Conservation (phyloP, 2,329 filamentous ascomycete genomes). For the Cercospora sp. region DNA sequence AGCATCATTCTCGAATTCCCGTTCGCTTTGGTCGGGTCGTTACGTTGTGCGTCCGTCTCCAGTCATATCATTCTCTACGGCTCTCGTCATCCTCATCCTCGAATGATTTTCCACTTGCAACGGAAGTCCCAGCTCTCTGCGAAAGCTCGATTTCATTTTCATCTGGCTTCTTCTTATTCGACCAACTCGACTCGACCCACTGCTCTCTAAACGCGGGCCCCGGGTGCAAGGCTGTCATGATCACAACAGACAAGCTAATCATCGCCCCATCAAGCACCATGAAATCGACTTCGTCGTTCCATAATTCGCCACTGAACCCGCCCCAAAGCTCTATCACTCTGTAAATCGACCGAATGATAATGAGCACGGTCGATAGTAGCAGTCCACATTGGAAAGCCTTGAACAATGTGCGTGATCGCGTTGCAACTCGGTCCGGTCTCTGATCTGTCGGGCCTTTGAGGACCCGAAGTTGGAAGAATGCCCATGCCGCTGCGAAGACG, state of each 20-base stretch:
- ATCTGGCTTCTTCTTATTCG: background rate
- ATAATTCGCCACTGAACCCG: slow-evolving; percentile 62
- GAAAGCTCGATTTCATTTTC: background rate
- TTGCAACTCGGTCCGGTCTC: slow-evolving; percentile 26
- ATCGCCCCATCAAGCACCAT: slow-evolving; percentile 57
- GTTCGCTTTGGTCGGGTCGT: background rate
- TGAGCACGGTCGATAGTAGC: slow-evolving; percentile 55
- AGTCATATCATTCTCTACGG: background rate
- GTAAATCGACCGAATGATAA: slow-evolving; percentile 66
- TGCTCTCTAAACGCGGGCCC: slow-evolving; percentile 37
- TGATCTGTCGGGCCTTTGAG: slow-evolving; percentile 21
- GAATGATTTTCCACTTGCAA: background rate
- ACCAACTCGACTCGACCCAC: slow-evolving; percentile 34
- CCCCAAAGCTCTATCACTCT: slow-evolving; percentile 65
- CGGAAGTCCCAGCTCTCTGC: background rate
- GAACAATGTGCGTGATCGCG: slow-evolving; percentile 51
- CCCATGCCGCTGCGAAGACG: slow-evolving; percentile 46
- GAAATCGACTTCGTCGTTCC: slow-evolving; percentile 52
- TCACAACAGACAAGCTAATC: slow-evolving; percentile 50
- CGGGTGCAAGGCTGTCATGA: slow-evolving; percentile 52
- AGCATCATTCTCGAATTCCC: background rate
- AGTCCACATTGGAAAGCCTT: slow-evolving; percentile 56
- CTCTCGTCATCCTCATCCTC: background rate
- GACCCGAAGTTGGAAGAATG: slow-evolving; percentile 35
- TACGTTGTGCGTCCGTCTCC: background rate